phyloP scores from a whole-genome alignment of 306 rosid genomes.

The Prunus mira region DNA sequence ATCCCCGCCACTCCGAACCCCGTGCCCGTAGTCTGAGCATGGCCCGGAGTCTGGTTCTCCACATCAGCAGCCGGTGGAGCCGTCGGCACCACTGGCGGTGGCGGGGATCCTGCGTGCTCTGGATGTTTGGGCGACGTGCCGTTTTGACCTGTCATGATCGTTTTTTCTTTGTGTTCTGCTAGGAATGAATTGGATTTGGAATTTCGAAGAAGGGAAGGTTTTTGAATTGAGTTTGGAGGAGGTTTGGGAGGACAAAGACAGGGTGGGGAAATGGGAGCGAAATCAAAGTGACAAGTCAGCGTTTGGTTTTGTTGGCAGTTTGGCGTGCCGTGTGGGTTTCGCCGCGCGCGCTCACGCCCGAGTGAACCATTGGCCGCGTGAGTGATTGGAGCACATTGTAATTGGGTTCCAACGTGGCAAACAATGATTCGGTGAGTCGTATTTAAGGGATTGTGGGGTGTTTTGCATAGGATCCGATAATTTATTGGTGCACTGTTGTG shows the following conservation, averaged over 20 bases:
- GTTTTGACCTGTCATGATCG: slow-evolving; percentile 36
- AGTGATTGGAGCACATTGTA: not conserved
- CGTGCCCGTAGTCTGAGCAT: not conserved
- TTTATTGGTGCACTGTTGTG: not conserved
- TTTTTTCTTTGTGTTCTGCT: not conserved
- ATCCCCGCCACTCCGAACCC: slow-evolving; percentile 29
- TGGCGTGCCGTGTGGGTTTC: not conserved
- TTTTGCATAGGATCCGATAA: not conserved
- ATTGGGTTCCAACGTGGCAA: not conserved
- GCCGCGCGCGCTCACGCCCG: not conserved
- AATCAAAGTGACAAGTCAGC: not conserved
- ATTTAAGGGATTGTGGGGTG: not conserved
- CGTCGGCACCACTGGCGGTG: slow-evolving; percentile 23
- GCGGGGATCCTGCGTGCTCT: slow-evolving; percentile 23
- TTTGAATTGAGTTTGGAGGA: not conserved
- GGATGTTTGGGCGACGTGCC: slow-evolving; percentile 17
- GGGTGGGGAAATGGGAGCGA: not conserved
- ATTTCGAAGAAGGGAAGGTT: not conserved
- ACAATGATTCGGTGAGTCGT: not conserved
- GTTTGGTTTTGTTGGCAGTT: not conserved
- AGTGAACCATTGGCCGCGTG: not conserved
- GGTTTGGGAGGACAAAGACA: not conserved
- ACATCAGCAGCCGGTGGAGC: slow-evolving; percentile 17
- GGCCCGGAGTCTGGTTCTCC: not conserved
- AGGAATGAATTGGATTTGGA: not conserved